phyloP scores from a whole-genome alignment of 176 grass and related monocot genomes.

The Tuctoria greenei region DNA sequence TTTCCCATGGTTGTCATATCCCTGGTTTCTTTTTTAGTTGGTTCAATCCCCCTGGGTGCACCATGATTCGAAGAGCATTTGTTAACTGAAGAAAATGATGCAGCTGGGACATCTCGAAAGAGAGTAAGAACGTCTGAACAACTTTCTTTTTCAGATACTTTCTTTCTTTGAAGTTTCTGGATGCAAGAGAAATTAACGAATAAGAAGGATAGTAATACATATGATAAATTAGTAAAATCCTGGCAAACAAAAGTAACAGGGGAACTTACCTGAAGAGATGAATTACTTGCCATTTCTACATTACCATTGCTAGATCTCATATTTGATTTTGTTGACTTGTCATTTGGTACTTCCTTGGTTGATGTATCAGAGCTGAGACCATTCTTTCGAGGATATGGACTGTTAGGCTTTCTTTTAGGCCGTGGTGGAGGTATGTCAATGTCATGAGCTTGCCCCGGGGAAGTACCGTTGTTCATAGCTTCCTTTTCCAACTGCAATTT shows the following conservation, averaged over 20 bases:
- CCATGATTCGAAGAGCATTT: constrained; percentile 58
- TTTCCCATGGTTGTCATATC: constrained; percentile 48
- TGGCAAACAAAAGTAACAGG: not conserved
- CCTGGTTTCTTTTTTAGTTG: constrained; percentile 38
- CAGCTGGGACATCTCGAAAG: constrained; percentile 62
- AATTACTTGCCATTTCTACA: constrained; percentile 36
- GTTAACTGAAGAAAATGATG: constrained; percentile 80
- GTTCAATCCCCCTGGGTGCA: constrained; percentile 33
- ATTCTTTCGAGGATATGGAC: constrained; percentile 83
- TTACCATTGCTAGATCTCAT: constrained; percentile 37
- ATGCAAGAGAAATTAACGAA: constrained; percentile 37
- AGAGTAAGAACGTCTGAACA: constrained; percentile 79
- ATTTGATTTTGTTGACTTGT: constrained; percentile 54
- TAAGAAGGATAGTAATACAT: constrained; percentile 19
- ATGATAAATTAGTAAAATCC: constrained; percentile 21
- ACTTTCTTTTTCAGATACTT: constrained; percentile 58
- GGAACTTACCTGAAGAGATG: constrained; percentile 14
- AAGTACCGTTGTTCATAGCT: constrained; percentile 70
- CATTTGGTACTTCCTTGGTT: constrained; percentile 39
- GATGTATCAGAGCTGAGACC: constrained; percentile 36
- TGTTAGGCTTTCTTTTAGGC: constrained; percentile 92
- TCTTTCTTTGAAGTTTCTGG: constrained; percentile 56
- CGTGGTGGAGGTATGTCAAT: constrained; percentile 95
- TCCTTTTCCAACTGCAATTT: constrained; percentile 96
- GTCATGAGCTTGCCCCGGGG: constrained; percentile 72